Percentiles rank a stretch among this genome's conserved stretches.
phyloP scores from a whole-genome alignment of 1,284 basidiomycete genomes.

The Boletus mariae region DNA sequence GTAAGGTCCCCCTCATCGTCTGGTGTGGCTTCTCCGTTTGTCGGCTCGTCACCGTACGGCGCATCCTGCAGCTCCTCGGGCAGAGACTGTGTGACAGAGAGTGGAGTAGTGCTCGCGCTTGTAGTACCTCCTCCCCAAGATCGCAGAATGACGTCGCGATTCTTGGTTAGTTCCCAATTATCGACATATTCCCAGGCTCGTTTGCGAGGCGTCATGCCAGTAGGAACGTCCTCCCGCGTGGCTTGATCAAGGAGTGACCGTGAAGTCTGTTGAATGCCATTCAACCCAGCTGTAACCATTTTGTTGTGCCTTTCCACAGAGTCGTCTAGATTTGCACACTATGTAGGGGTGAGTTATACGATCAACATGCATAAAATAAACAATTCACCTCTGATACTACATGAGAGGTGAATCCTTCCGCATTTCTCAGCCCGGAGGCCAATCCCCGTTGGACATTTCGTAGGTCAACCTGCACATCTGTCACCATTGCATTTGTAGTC shows the following conservation, averaged over 20 bases:
- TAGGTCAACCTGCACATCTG: constrained; percentile 51
- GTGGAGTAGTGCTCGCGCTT: constrained; percentile 18
- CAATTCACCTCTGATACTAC: constrained; percentile 49
- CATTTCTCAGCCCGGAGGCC: constrained; percentile 46
- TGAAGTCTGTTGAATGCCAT: constrained; percentile 47
- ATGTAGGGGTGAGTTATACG: constrained; percentile 2
- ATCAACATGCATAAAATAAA: neutral
- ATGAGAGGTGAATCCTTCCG: constrained; percentile 45
- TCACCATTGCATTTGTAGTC: constrained; percentile 45
- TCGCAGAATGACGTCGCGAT: constrained; percentile 53
- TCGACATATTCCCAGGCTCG: constrained; percentile 63
- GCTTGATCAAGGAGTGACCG: constrained; percentile 56
- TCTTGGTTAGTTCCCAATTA: constrained; percentile 64
- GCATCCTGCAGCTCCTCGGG: constrained; percentile 28
- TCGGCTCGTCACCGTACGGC: constrained; percentile 11
- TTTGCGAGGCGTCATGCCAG: constrained; percentile 71
- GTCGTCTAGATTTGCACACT: constrained; percentile 42
- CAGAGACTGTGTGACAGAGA: constrained; percentile 30
- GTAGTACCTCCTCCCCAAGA: constrained; percentile 42
- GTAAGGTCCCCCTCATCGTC: constrained; percentile 20
- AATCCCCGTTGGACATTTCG: constrained; percentile 47
- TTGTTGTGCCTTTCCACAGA: constrained; percentile 41
- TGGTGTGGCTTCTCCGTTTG: constrained; percentile 15
- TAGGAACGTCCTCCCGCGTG: constrained; percentile 56
- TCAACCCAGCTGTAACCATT: constrained; percentile 40